phyloP scores from a whole-genome alignment of 2,329 filamentous ascomycete genomes.

The Cryphonectria carpinicola region DNA sequence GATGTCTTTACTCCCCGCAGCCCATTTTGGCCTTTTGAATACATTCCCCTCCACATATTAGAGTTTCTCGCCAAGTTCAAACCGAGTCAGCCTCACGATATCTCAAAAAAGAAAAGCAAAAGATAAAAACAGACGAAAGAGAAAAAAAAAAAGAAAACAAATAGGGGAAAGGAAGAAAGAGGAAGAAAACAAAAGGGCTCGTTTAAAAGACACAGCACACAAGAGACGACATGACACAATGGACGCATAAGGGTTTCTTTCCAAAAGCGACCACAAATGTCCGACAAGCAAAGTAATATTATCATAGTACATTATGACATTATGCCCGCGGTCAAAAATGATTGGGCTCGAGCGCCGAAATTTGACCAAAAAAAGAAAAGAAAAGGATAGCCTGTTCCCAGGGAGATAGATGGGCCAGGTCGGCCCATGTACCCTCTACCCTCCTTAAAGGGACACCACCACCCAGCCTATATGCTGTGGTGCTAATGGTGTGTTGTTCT shows the following conservation, averaged over 20 bases:
- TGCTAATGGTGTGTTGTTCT: not conserved
- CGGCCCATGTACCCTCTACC: not conserved
- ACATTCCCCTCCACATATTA: not conserved
- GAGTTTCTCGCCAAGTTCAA: not conserved
- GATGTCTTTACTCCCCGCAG: not conserved
- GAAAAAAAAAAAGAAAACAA: not conserved
- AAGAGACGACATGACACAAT: not conserved
- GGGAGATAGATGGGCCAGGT: not conserved
- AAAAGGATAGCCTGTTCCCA: not conserved
- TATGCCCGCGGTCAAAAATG: not conserved
- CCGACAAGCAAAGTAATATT: not conserved
- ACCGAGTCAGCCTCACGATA: constrained; percentile 5
- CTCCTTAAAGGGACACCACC: not conserved
- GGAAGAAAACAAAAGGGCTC: too few species aligned
- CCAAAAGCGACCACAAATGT: not conserved
- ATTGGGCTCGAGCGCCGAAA: not conserved
- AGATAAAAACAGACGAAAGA: not conserved
- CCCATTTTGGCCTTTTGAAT: not conserved
- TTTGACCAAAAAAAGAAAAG: not conserved
- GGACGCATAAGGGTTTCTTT: too few species aligned
- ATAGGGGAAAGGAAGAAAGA: too few species aligned
- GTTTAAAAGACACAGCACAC: not conserved
- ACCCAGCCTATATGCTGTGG: not conserved
- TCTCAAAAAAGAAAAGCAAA: not conserved
- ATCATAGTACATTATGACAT: not conserved